phyloP scores from a whole-genome alignment of 805 yeast genomes.

The Wickerhamomyces alni region DNA sequence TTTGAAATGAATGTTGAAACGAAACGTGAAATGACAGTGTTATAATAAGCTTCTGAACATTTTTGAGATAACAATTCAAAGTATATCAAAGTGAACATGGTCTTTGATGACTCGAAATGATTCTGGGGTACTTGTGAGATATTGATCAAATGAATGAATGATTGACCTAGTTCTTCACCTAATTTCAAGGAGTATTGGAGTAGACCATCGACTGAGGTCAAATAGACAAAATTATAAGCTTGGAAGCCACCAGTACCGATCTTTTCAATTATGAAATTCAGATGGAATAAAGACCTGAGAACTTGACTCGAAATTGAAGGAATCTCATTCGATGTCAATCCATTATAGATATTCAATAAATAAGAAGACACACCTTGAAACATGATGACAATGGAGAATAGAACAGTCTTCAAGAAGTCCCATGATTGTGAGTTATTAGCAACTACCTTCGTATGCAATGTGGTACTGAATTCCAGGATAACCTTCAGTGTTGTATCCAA shows the following conservation, averaged over 20 bases:
- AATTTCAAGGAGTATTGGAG: constrained; percentile 22
- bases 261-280: constrained; percentile 42
- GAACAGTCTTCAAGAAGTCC: constrained; percentile 33
- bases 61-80: constrained; percentile 24
- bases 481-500: constrained; percentile 11
- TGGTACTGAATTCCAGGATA: constrained; percentile 10
- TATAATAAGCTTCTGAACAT: constrained; percentile 30
- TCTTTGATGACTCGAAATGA: constrained; percentile 23
- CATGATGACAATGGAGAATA: constrained; percentile 44
- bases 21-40: constrained; percentile 26
- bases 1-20: constrained; percentile 15
- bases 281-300: constrained; percentile 35
- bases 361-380: constrained; percentile 43
- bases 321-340: constrained; percentile 10
- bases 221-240: constrained; percentile 54
- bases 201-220: constrained; percentile 39
- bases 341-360: constrained; percentile 25
- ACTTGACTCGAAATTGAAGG: constrained; percentile 25
- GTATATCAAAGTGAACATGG: constrained; percentile 24
- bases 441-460: constrained; percentile 5
- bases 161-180: constrained; percentile 24
- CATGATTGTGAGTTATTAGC: constrained; percentile 23
- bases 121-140: constrained; percentile 12
- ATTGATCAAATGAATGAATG: constrained; percentile 23
- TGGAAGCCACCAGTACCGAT: constrained; percentile 64